Percentiles rank a stretch among this genome's conserved stretches.
phyloP scores from a whole-genome alignment of 352 stramenopile genomes.

The Paralagenidium karlingii region DNA sequence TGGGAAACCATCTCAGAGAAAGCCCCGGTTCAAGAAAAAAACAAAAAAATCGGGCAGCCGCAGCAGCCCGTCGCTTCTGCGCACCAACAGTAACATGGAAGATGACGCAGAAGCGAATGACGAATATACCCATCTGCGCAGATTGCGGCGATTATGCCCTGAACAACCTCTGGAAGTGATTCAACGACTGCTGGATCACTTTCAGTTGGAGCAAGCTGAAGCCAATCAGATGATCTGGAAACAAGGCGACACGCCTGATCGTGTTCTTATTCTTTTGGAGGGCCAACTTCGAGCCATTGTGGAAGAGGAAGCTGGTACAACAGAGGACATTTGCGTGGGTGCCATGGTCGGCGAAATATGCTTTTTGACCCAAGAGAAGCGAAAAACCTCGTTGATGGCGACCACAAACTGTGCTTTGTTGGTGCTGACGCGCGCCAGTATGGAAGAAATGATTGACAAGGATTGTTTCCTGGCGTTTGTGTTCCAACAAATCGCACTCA shows the following conservation, averaged over 20 bases:
- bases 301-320: conserved; percentile 70
- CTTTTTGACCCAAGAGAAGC: conserved; percentile 67
- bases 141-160: conserved; percentile 53
- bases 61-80: no score
- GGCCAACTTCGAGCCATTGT: conserved; percentile 51
- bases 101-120: no score
- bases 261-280: conserved; percentile 44
- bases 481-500: conserved; percentile 58
- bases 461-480: conserved; percentile 60
- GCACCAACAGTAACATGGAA: no score
- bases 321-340: conserved; percentile 50
- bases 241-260: conserved; percentile 41
- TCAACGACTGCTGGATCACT: conserved; percentile 60
- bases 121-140: conserved; percentile 33
- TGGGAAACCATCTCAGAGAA: no score
- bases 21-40: no score
- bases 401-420: conserved; percentile 49
- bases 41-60: no score
- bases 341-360: conserved; percentile 68
- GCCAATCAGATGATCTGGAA: conserved; percentile 52
- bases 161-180: conserved; percentile 46
- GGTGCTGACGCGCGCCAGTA: conserved; percentile 35
- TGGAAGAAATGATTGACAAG: conserved; percentile 45
- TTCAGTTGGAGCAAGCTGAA: conserved; percentile 43
- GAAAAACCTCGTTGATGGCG: conserved; percentile 61